Evolutionary conservation across 1,284 basidiomycete species (phyloP).

Genomic region (Cutaneotrichosporon spelunceum): DNA sequence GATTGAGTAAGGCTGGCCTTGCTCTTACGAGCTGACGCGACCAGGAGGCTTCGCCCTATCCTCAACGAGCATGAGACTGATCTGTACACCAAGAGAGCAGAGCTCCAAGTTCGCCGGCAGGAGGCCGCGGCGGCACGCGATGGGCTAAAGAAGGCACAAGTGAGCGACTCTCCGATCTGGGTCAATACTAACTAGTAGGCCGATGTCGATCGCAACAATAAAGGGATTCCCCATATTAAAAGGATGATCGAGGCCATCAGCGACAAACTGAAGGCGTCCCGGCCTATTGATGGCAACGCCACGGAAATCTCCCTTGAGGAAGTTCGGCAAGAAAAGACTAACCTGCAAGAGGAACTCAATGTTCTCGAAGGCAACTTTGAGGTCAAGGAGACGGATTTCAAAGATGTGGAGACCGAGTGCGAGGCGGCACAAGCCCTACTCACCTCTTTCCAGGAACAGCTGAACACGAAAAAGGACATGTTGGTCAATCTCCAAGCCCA

Average conservation of each 20-base stretch:
- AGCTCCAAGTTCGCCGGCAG: neutral
- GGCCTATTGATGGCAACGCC: conserved; percentile 11
- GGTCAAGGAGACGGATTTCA: neutral
- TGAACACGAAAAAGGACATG: neutral
- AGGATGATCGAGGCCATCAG: neutral
- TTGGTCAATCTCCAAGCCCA: neutral
- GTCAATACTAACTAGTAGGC: conserved; percentile 1
- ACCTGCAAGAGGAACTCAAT: neutral
- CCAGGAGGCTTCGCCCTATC: neutral
- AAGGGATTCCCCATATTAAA: neutral
- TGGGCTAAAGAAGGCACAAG: neutral
- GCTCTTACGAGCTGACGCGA: neutral
- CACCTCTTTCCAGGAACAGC: conserved; percentile 49
- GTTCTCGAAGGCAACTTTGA: neutral
- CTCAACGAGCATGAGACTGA: conserved; percentile 3
- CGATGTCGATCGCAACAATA: neutral
- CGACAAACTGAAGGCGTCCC: conserved; percentile 1
- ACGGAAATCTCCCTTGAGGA: conserved; percentile 7
- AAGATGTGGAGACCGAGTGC: neutral
- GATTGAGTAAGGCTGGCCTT: conserved; percentile 28
- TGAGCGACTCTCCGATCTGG: neutral
- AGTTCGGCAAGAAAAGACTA: neutral
- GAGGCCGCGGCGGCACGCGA: neutral
- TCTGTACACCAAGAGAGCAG: neutral
- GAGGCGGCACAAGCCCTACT: conserved; percentile 72